A percentile compares a stretch with the other conserved stretches of the same genome.
These are phyloP conservation scores for Saccharomyces eubayanus DNA, from an alignment of 805 yeast species.

Conservation along the genomic window DNA sequence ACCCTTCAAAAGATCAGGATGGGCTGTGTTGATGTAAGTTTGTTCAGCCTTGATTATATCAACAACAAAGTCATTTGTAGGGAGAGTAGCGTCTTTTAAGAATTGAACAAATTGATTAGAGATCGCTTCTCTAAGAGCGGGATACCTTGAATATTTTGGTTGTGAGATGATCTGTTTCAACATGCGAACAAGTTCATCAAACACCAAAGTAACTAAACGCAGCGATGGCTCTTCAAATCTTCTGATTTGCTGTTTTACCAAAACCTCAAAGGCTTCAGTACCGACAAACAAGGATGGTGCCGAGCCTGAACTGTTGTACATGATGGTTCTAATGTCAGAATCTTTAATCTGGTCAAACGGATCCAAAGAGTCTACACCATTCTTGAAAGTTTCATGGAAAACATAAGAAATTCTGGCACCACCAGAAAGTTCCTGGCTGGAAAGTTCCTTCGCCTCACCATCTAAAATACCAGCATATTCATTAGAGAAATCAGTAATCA, in stretches of 20 bases:
- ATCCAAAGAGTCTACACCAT: conserved; percentile 84
- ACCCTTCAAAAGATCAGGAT: conserved; percentile 91
- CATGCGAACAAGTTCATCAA: conserved; percentile 90
- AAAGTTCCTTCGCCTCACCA: conserved; percentile 86
- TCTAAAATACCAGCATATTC: conserved; percentile 86
- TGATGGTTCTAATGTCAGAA: conserved; percentile 89
- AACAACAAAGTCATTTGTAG: conserved; percentile 76
- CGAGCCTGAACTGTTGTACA: conserved; percentile 94
- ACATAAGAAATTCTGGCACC: conserved; percentile 97
- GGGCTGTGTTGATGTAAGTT: conserved; percentile 94
- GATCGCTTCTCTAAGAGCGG: conserved; percentile 80
- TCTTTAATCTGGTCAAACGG: conserved; percentile 96
- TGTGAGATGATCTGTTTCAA: conserved; percentile 74
- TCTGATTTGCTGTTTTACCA: conserved; percentile 86
- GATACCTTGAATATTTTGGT: conserved; percentile 81
- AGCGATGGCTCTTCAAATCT: conserved; percentile 91
- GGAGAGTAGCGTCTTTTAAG: conserved; percentile 67
- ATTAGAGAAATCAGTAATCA: conserved; percentile 86
- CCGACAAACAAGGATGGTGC: conserved; percentile 95
- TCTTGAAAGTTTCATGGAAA: conserved; percentile 90
- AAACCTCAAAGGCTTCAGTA: conserved; percentile 92
- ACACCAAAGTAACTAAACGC: conserved; percentile 81
- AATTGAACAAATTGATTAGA: conserved; percentile 71
- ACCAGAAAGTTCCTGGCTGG: conserved; percentile 86
- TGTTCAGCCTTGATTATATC: conserved; percentile 84